Base-by-base conservation (phyloP, 345 rosid genomes). In the Ricinus communis region DNA sequence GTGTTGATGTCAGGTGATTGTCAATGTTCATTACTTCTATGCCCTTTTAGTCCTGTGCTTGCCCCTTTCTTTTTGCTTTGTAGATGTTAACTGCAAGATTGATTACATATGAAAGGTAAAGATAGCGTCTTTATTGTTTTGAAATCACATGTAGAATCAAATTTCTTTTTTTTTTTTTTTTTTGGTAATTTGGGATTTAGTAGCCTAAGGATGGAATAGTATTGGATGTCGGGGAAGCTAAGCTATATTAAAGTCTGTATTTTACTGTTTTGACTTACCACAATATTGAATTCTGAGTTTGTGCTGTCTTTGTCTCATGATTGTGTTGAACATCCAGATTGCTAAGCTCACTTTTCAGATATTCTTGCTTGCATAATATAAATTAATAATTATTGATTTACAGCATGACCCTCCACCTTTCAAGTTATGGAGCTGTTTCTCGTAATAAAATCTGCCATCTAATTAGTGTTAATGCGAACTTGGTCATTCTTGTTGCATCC, bases 1-100 rank as follows among this genome's bases (percentile, higher is more conserved):
- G 99, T 0, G 79, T 90, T 76, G 99, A 95, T 81, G 96, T 90
- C 76, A 92, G 97, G 99, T 95, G 68, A 63, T n/a, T 36, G 9
- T 24, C 52, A 8, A 51, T 13, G n/a, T 62, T 41, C 15, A 11
- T 2, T 4, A 62, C 13, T 41, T 24, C 22, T 40, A 33, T 62
- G 4, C 50, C 16, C 41, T 62, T 62, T 62, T 9, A 25, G 43
- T 36, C 9, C 27, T 61, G 27, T n/a, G n/a, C n/a, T n/a, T n/a
- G n/a, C n/a, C n/a, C n/a, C n/a, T n/a, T n/a, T n/a, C n/a, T n/a
- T n/a, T n/a, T n/a, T n/a, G n/a, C n/a, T n/a, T n/a, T n/a, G n/a
- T n/a, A n/a, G n/a, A n/a, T n/a, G n/a, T n/a, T n/a, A n/a, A n/a
- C n/a, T n/a, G n/a, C n/a, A n/a, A n/a, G n/a, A 36, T 30, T 22